A percentile compares a stretch with the other conserved stretches of the same genome.
phyloP scores from a whole-genome alignment of 2,329 filamentous ascomycete genomes.

The Cordyceps cateniannulata region DNA sequence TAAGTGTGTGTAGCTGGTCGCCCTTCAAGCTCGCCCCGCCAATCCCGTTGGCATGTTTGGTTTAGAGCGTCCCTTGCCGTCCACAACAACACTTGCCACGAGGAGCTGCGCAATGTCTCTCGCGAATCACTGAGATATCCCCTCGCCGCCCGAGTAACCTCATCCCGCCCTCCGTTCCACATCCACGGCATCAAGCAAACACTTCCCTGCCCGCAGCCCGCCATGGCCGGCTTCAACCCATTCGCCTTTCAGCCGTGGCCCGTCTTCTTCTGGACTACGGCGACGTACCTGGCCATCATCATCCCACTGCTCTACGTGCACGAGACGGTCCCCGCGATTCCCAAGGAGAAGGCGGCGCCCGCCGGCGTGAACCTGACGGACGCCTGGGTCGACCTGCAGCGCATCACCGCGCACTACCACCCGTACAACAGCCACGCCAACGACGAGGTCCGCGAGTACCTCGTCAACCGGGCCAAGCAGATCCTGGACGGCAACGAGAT shows the following conservation, averaged over 20 bases:
- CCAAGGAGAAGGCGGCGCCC: slow-evolving; percentile 37
- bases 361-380: slow-evolving; percentile 72
- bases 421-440: slow-evolving; percentile 85
- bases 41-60: not conserved
- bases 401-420: slow-evolving; percentile 69
- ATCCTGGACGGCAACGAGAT: slow-evolving; percentile 61
- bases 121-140: not conserved
- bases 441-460: slow-evolving; percentile 69
- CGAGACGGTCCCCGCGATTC: slow-evolving; percentile 61
- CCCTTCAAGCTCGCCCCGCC: too few species aligned
- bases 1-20: too few species aligned
- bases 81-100: not conserved
- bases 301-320: slow-evolving; percentile 68
- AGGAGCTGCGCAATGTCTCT: not conserved
- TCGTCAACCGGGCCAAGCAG: slow-evolving; percentile 62
- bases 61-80: not conserved
- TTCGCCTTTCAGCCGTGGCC: slow-evolving; percentile 74
- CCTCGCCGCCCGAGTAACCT: not conserved
- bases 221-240: slow-evolving; percentile 35
- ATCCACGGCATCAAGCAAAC: not conserved
- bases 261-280: slow-evolving; percentile 72
- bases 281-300: slow-evolving; percentile 72
- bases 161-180: not conserved
- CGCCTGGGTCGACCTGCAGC: slow-evolving; percentile 78
- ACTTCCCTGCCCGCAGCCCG: not conserved